Conservation (phyloP, 768 basidiomycete genomes). For the Boletus patriciae region DNA sequence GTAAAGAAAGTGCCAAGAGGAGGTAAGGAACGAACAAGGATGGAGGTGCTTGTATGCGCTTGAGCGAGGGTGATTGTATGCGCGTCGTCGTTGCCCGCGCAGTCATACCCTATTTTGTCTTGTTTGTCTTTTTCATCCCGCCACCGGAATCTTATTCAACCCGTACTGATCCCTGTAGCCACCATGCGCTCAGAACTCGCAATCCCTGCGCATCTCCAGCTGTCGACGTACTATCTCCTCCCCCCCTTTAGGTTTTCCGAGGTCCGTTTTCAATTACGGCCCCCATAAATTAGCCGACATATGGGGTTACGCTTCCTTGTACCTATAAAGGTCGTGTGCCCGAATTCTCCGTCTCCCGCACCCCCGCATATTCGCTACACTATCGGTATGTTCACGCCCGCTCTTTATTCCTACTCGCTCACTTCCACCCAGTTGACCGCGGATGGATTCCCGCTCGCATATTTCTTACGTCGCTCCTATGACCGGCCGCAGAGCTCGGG, state of each 20-base stretch:
- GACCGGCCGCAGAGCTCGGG: conserved; percentile 8
- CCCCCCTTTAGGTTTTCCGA: neutral
- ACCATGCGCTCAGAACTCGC: neutral
- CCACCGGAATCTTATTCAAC: conserved; percentile 3
- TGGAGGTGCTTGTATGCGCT: conserved; percentile 17
- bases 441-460: neutral
- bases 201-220: no score
- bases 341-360: neutral
- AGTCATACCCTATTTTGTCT: conserved; percentile 32
- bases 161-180: conserved; percentile 4
- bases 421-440: neutral
- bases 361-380: neutral
- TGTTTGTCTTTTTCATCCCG: conserved; percentile 28
- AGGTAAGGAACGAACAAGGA: neutral
- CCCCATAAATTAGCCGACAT: neutral
- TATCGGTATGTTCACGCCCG: neutral
- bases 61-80: conserved; percentile 6
- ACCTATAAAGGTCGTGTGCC: conserved; percentile 31
- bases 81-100: conserved; percentile 13
- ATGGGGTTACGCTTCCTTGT: conserved; percentile 4
- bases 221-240: conserved; percentile 14
- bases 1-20: conserved; percentile 16
- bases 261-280: conserved; percentile 17
- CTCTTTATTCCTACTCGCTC: neutral
- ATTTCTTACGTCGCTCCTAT: neutral